Evolutionary conservation across 169 alveolate species (phyloP), one percentile per base, ranked within the genome.

Genomic region (Plasmodium adleri): DNA sequence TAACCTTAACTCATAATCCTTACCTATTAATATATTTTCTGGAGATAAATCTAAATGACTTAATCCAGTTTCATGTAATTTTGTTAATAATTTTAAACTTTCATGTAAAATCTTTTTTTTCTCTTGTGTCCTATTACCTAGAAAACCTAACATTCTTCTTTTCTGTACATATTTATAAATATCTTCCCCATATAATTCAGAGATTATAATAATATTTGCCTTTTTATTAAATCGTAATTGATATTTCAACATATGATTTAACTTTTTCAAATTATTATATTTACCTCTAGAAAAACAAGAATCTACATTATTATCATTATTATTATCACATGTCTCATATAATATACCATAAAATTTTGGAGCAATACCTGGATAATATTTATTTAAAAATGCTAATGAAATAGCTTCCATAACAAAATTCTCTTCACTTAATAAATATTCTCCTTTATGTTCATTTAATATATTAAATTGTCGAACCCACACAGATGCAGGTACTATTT

Each of bases 331-430:
- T 2, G 63, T 52, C 43, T 93, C 95, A 28, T 93, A 92, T 24
- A 94, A 74, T 50, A 94, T 80, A 1, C 93, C 93, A 43, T 80
- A 86, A 47, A 94, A 91, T 10, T 90, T 93, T 4, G 96, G 95
- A 43, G 95, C 89, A 62, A 92, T 87, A 22, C 93, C 91, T 50
- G 78, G 90, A 47, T 92, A 88, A 4, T 59, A 64, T 24, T 76
- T 76, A 76, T 66, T 76, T 56, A 76, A 45, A 56, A 93, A 94
- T n/a, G 97, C 95, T 32, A 92, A 88, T 6, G 94, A 90, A 12
- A 96, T 94, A 6, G 97, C 97, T 60, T 94, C 97, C 92, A 92
- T 92, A 1, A 94, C 97, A 72, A 93, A 94, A 62, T 94, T 94
- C 24, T 94, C 97, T 9, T 96, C 97, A 88, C 93, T 96, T 5